phyloP scores from a whole-genome alignment of 1,284 basidiomycete genomes.

The Golubevia sp. region DNA sequence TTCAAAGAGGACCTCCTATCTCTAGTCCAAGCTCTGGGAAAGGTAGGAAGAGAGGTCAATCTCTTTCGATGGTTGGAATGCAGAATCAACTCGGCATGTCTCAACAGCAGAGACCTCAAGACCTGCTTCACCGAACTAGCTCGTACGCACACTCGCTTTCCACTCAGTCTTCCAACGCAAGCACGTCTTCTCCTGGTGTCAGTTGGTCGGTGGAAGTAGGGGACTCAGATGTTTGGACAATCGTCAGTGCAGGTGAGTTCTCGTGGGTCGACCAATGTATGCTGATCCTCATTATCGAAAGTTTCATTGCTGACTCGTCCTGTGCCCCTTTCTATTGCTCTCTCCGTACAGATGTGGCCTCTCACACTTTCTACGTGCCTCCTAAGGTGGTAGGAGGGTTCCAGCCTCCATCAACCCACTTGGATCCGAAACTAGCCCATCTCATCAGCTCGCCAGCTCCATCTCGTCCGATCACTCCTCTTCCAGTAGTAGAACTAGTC shows the following conservation, averaged over 20 bases:
- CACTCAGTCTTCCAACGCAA: conserved; percentile 26
- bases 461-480: conserved; percentile 29
- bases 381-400: conserved; percentile 32
- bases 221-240: conserved; percentile 50
- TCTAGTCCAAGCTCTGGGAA: conserved; percentile 15
- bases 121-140: conserved; percentile 22
- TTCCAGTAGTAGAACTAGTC: conserved; percentile 33
- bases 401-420: conserved; percentile 22
- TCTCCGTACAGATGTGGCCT: conserved; percentile 28
- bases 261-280: no score
- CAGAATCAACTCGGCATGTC: conserved; percentile 25
- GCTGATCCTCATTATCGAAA: no score
- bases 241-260: conserved; percentile 30
- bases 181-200: conserved; percentile 22
- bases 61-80: conserved; percentile 36
- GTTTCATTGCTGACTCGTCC: no score
- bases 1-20: conserved; percentile 32
- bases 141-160: conserved; percentile 28
- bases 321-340: no score
- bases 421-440: conserved; percentile 34
- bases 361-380: conserved; percentile 48
- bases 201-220: conserved; percentile 40
- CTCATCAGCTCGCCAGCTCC: conserved; percentile 45
- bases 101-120: conserved; percentile 6
- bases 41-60: conserved; percentile 39